Conservation (phyloP, 441 rosid species). For the Omphalea diandra region DNA sequence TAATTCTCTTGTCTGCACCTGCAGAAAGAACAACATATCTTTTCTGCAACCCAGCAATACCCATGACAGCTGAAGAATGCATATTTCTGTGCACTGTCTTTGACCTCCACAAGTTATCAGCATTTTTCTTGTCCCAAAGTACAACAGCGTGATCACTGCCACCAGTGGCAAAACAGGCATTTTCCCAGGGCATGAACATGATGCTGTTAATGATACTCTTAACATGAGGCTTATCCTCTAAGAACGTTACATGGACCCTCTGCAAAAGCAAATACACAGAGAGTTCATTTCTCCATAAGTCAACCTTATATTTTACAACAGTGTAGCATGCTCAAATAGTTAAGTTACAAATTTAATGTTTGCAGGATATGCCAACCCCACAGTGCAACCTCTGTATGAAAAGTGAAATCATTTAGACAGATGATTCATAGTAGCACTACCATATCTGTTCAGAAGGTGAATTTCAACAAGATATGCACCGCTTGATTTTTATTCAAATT, state of each 20-base stretch:
- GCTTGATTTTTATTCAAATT: slow-evolving; percentile 61
- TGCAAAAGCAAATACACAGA: slow-evolving; percentile 34
- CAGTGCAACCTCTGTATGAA: neutral
- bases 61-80: slow-evolving; percentile 96
- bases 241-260: slow-evolving; percentile 61
- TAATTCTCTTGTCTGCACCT: slow-evolving; percentile 81
- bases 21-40: slow-evolving; percentile 72
- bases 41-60: slow-evolving; percentile 83
- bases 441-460: neutral
- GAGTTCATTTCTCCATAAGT: neutral
- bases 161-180: slow-evolving; percentile 68
- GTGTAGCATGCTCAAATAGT: neutral
- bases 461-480: slow-evolving; percentile 40
- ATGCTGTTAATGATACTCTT: slow-evolving; percentile 85
- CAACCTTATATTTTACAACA: neutral
- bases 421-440: neutral
- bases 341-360: neutral
- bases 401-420: slow-evolving; percentile 1
- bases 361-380: slow-evolving; percentile 6
- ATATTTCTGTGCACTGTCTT: slow-evolving; percentile 62
- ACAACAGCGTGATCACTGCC: slow-evolving; percentile 90
- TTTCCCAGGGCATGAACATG: slow-evolving; percentile 83
- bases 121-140: slow-evolving; percentile 71
- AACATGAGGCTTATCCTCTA: slow-evolving; percentile 76
- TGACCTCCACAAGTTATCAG: slow-evolving; percentile 75